Evolutionary conservation across 2,329 filamentous ascomycete species (phyloP), one percentile per base, ranked within the genome.

Genomic region (Ophiosphaerella korrae): DNA sequence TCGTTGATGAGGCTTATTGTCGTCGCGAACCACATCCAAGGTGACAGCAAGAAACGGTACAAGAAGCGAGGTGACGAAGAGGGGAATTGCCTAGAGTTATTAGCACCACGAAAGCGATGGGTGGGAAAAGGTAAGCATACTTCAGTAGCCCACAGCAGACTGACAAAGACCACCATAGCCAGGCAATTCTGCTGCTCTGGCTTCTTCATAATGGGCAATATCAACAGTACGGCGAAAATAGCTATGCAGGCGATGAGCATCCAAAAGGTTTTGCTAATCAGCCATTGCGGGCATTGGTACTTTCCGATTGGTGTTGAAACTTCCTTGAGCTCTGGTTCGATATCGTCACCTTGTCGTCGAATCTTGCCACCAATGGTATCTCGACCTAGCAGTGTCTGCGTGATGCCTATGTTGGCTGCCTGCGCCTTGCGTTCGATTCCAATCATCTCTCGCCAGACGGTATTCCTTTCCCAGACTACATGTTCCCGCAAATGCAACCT

Each of bases 391-490:
- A 97, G 80, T 0, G 90, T 90, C 58, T 89, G 86, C 18, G 84
- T 78, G 43, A 89, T 79, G 36, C 94, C 94, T 58, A 99, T 82
- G 62, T 93, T 94, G 7, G 93, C 93, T 7, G 94, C 95, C 75
- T 97, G 93, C 1, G 91, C 91, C 70, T 96, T 92, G 18, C 94
- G 84, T 77, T 99, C 95, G 62, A 99, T 93, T 45, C 93, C 94
- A 71, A 99, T 99, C 85, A 99, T 94, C 66, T 99, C 94, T 76
- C 95, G 83, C 94, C 94, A 99, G 14, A 99, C 94, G 0, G 94
- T 99, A 70, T 99, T 99, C 50, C 94, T 85, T 74, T 99, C 95
- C 95, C 94, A 99, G 0, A 97, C 93, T 16, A 99, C 92, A 73
- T 99, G 94, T 75, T 99, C 95, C 50, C 94, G 83, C 23, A 99